Evolutionary conservation across 2,329 filamentous ascomycete species (phyloP), one percentile per base, ranked within the genome.

Genomic region (Epichloe sylvatica): DNA sequence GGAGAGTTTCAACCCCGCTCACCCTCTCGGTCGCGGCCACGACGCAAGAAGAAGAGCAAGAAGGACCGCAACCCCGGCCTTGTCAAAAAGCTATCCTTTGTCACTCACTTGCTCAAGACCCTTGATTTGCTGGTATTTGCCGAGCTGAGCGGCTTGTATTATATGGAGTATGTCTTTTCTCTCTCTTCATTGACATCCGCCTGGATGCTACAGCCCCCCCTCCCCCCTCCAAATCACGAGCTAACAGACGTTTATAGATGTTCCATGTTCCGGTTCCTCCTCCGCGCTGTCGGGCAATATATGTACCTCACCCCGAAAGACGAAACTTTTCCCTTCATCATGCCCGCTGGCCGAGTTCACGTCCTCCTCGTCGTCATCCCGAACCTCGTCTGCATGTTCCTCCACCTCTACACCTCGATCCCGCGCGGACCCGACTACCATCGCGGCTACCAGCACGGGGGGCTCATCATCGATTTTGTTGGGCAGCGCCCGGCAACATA

Each of bases 381-480:
- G 13, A 81, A 81, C 59, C 49, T 76, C 9, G 59, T 83, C 46
- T 84, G 80, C 65, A 72, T 82, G 49, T 64, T 83, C 3, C 63
- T 78, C 40, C 81, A 84, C 59, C 58, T 80, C 4, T 67, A 81
- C 36, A 67, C 70, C n/a, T 63, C 74, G 7, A 65, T 79, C 0
- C 75, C 78, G 0, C 64, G 67, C 21, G 79, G 77, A n/a, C 72
- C 73, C 52, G 81, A 84, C 57, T 72, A 76, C 37, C 73, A 78
- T 52, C 70, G 78, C 47, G 81, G 80, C 23, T 84, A 84, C 59
- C 70, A 83, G 23, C 81, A 84, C 54, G 81, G 81, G 23, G 81
- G 81, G 35, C 68, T 84, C 46, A 70, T 84, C 23, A 74, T 84
- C 56, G 81, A 85, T 59, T 81, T 85, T 55, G 71, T 85, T 55